Percentiles rank a stretch among this genome's conserved stretches.
Evolutionary conservation across 345 rosid genomes (phyloP).

Genomic region (Populus ilicifolia): DNA sequence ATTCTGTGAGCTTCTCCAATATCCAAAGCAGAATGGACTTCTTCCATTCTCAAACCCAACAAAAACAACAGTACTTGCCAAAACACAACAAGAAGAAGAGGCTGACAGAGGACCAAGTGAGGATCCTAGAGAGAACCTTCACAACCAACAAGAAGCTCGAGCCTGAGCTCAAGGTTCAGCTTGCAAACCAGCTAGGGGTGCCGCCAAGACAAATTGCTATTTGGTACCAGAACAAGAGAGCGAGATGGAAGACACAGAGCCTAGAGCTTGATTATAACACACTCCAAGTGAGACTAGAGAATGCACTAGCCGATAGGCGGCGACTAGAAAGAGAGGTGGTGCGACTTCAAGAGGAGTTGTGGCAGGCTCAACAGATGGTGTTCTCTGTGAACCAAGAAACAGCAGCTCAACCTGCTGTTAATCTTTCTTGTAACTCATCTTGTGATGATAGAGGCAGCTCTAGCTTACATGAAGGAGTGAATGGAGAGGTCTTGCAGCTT

Average conservation of each 20-base stretch:
- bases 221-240: slow-evolving; percentile 96
- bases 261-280: slow-evolving; percentile 57
- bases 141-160: slow-evolving; percentile 61
- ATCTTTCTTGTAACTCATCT: slow-evolving; percentile 32
- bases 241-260: slow-evolving; percentile 78
- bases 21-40: slow-evolving; percentile 23
- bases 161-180: slow-evolving; percentile 64
- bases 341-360: slow-evolving; percentile 64
- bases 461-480: slow-evolving; percentile 20
- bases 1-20: not conserved
- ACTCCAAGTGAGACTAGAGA: slow-evolving; percentile 54
- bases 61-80: slow-evolving; percentile 16
- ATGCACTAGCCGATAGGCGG: slow-evolving; percentile 47
- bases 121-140: slow-evolving; percentile 70
- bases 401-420: not conserved
- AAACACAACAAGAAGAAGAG: slow-evolving; percentile 46
- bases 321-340: slow-evolving; percentile 60
- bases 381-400: slow-evolving; percentile 20
- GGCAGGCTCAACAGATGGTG: slow-evolving; percentile 43
- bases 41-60: slow-evolving; percentile 18
- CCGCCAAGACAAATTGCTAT: slow-evolving; percentile 82
- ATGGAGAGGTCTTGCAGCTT: slow-evolving; percentile 40
- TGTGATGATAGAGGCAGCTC: slow-evolving; percentile 36
- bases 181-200: slow-evolving; percentile 59
- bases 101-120: slow-evolving; percentile 66